These are phyloP conservation scores for Penicillium crustosum DNA, from an alignment of 2,329 filamentous ascomycete species.

Conservation along the genomic window DNA sequence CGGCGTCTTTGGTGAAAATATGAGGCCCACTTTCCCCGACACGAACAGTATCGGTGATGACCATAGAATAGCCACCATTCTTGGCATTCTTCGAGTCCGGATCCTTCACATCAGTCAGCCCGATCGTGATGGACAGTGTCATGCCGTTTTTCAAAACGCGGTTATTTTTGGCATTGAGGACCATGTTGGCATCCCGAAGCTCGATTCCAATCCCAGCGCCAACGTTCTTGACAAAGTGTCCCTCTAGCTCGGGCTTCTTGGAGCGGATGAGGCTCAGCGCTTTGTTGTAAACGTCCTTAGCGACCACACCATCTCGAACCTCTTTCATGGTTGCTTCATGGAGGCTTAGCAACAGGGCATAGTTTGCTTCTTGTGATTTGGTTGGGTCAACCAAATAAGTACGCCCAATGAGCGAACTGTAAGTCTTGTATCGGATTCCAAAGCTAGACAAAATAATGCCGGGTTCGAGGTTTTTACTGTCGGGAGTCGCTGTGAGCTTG, in stretches of 20 bases:
- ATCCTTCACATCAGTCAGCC: slow-evolving; percentile 86
- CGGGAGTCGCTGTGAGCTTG: slow-evolving; percentile 73
- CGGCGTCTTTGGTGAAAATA: slow-evolving; percentile 90
- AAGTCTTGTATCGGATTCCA: slow-evolving; percentile 92
- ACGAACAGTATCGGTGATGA: slow-evolving; percentile 90
- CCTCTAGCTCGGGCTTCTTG: slow-evolving; percentile 93
- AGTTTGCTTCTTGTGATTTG: slow-evolving; percentile 91
- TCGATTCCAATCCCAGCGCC: slow-evolving; percentile 93
- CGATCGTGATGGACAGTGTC: slow-evolving; percentile 88
- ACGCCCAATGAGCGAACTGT: slow-evolving; percentile 86
- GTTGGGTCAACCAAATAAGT: slow-evolving; percentile 97
- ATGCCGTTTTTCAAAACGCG: slow-evolving; percentile 90
- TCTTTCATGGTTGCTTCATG: slow-evolving; percentile 91
- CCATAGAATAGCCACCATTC: slow-evolving; percentile 82
- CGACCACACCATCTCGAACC: slow-evolving; percentile 78
- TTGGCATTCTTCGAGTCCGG: slow-evolving; percentile 84
- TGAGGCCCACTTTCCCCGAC: slow-evolving; percentile 68
- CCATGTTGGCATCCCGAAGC: slow-evolving; percentile 76
- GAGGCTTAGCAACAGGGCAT: slow-evolving; percentile 80
- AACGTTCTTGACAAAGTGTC: slow-evolving; percentile 90
- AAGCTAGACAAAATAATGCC: slow-evolving; percentile 92
- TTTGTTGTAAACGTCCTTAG: slow-evolving; percentile 90
- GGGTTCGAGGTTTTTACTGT: slow-evolving; percentile 80
- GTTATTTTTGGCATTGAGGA: slow-evolving; percentile 83
- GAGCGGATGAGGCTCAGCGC: slow-evolving; percentile 75